Conservation (phyloP, 129 eudicot genomes). For the sunflower (Helianthus annuus) region HanXRQr2.0-SUNRISE NC_035434.2:166525193-166525692, state of each 20-base stretch:
- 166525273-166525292: no score
- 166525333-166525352: no score
- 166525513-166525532: neutral
- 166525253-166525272: no score
- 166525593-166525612: neutral
- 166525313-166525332: no score
- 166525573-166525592: neutral
- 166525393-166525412: neutral
- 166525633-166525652: constrained; percentile 27
- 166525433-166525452: neutral
- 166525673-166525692: constrained; percentile 12
- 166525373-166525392: no score
- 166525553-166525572: constrained; percentile 32
- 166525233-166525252: no score
- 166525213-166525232: no score
- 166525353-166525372: no score
- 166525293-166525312: no score
- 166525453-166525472: neutral
- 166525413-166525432: neutral
- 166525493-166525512: neutral
- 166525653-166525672: constrained; percentile 36
- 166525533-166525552: constrained; percentile 19
- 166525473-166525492: neutral
- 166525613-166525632: constrained; percentile 14
- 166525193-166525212: no score